Percentiles rank a stretch among this genome's conserved stretches.
These are phyloP conservation scores for Alloascoidea africana DNA, from an alignment of 805 yeast genomes.

Conservation along the genomic window DNA sequence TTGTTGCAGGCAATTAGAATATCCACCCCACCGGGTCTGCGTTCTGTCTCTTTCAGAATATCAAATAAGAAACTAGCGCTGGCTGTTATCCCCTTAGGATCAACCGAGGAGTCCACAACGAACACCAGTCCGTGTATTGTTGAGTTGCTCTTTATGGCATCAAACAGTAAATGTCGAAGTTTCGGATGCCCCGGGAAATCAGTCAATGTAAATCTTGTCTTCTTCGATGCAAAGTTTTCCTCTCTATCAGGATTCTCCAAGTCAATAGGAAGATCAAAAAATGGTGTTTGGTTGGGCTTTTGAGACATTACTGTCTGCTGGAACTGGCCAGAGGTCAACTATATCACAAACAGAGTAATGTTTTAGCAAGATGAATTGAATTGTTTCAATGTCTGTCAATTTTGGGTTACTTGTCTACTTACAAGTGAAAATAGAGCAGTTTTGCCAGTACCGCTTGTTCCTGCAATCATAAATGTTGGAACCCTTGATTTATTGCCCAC, in stretches of 20 bases:
- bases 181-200: slow-evolving; percentile 89
- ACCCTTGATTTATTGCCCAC: slow-evolving; percentile 13
- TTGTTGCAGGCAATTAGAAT: slow-evolving; percentile 73
- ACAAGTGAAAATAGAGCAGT: slow-evolving; percentile 33
- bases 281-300: slow-evolving; percentile 25
- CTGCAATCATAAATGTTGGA: slow-evolving; percentile 50
- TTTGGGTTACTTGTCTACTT: slow-evolving; percentile 1
- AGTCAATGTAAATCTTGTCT: slow-evolving; percentile 31
- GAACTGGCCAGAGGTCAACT: slow-evolving; percentile 15
- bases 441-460: slow-evolving; percentile 54
- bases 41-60: slow-evolving; percentile 48
- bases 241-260: slow-evolving; percentile 18
- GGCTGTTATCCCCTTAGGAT: slow-evolving; percentile 28
- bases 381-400: slow-evolving; percentile 4
- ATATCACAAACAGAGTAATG: slow-evolving; percentile 7
- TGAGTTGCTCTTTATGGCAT: slow-evolving; percentile 24
- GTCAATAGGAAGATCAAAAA: slow-evolving; percentile 24
- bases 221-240: neutral
- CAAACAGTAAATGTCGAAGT: slow-evolving; percentile 39
- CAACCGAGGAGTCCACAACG: slow-evolving; percentile 61
- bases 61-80: slow-evolving; percentile 46
- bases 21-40: slow-evolving; percentile 53
- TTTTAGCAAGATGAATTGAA: neutral
- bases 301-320: slow-evolving; percentile 35
- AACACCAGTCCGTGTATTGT: slow-evolving; percentile 55